Percentiles rank a stretch among this genome's conserved stretches.
phyloP scores from a whole-genome alignment of 2,329 filamentous ascomycete species.

The Thielaviopsis euricoi region DNA sequence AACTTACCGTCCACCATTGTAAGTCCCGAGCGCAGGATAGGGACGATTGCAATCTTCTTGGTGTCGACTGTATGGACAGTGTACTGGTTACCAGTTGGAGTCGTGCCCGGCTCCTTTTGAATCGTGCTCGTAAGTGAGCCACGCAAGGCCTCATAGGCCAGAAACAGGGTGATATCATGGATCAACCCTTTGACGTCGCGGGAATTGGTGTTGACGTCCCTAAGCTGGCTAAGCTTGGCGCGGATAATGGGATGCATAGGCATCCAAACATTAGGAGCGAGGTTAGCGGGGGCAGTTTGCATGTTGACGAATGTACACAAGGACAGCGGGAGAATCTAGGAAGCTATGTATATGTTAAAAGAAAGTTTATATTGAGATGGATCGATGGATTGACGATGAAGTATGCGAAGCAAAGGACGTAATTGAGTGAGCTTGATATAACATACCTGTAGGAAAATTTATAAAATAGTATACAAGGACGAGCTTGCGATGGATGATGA shows the following conservation, averaged over 20 bases:
- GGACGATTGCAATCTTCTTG: constrained; percentile 17
- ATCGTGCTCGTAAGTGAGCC: constrained; percentile 38
- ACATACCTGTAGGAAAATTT: too few relatives aligned
- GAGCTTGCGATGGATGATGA: too few relatives aligned
- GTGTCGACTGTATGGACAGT: background rate
- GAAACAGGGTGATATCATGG: constrained; percentile 70
- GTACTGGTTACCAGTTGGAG: background rate
- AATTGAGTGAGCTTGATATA: too few relatives aligned
- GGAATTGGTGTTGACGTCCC: constrained; percentile 52
- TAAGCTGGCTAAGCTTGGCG: constrained; percentile 80
- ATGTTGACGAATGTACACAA: background rate
- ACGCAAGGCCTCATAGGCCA: constrained; percentile 68
- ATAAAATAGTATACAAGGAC: too few relatives aligned
- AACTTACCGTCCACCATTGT: constrained; percentile 19
- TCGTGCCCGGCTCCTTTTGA: constrained; percentile 35
- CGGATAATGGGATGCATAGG: constrained; percentile 73
- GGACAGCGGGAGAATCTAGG: background rate
- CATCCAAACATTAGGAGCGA: constrained; percentile 53
- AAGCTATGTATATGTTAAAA: too few relatives aligned
- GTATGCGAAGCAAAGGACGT: too few relatives aligned
- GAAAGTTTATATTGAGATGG: too few relatives aligned
- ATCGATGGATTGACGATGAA: too few relatives aligned
- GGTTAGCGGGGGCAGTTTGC: constrained; percentile 6
- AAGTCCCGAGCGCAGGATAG: constrained; percentile 21
- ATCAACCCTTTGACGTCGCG: constrained; percentile 68